A percentile compares a stretch with the other conserved stretches of the same genome.
Conservation (phyloP, 2,329 filamentous ascomycete species). For the Phaeomoniella chlamydospora region DNA sequence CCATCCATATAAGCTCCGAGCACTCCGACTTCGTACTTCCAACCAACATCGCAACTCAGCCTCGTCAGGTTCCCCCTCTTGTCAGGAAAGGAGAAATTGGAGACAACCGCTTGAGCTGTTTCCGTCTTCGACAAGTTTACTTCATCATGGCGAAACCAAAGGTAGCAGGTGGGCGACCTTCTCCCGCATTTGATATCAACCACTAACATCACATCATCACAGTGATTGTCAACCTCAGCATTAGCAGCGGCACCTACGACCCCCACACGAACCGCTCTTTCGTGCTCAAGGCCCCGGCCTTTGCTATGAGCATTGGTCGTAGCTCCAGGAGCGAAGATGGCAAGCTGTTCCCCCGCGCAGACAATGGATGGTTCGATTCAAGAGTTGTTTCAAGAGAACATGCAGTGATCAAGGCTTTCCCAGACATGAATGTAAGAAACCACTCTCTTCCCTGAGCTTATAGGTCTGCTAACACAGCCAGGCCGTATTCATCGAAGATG, state of each 20-base stretch:
- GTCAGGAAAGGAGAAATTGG: too few relatives aligned
- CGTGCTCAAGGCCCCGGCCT: conserved; percentile 14
- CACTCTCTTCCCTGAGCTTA: background rate
- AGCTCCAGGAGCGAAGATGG: conserved; percentile 22
- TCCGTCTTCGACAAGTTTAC: too few relatives aligned
- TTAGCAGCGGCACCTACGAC: conserved; percentile 12
- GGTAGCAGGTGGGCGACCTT: background rate
- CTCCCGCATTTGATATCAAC: background rate
- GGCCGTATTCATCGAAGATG: conserved; percentile 36
- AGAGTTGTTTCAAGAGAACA: conserved; percentile 32
- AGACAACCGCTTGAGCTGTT: too few relatives aligned
- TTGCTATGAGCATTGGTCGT: conserved; percentile 22
- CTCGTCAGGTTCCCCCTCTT: too few relatives aligned
- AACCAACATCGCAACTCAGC: conserved; percentile 4
- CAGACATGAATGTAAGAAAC: conserved; percentile 3
- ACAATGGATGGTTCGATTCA: conserved; percentile 31
- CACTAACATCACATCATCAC: conserved; percentile 1
- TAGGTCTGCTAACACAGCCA: conserved; percentile 13
- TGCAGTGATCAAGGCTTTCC: conserved; percentile 19
- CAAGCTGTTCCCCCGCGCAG: conserved; percentile 17
- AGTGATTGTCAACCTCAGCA: conserved; percentile 20
- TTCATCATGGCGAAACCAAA: background rate
- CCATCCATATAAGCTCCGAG: conserved; percentile 1
- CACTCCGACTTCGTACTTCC: conserved; percentile 3
- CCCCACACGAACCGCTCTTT: conserved; percentile 16